Percentiles rank a stretch among this genome's conserved stretches.
These are phyloP conservation scores for Tolypocladium album DNA, from an alignment of 2,329 filamentous ascomycete species.

Conservation along the genomic window DNA sequence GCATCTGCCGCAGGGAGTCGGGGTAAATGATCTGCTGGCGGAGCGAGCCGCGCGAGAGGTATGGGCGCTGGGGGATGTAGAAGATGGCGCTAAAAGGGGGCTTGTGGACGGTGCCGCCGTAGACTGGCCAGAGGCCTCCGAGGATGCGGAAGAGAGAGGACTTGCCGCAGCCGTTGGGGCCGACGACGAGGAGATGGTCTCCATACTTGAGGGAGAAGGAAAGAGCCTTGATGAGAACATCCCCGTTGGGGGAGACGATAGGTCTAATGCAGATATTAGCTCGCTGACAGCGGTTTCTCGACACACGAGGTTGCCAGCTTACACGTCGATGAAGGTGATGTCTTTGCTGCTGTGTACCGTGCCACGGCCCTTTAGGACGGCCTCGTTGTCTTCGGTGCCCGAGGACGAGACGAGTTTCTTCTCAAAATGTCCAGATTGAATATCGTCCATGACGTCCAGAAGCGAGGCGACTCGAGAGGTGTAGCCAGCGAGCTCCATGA, in stretches of 20 bases:
- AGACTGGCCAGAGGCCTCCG: slow-evolving; percentile 94
- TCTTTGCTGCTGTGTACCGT: slow-evolving; percentile 70
- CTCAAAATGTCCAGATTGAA: slow-evolving; percentile 81
- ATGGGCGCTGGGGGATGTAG: slow-evolving; percentile 94
- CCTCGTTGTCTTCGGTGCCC: slow-evolving; percentile 69
- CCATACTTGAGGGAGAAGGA: slow-evolving; percentile 80
- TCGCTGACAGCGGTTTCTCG: neutral
- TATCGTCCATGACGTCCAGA: slow-evolving; percentile 89
- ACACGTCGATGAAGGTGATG: slow-evolving; percentile 77
- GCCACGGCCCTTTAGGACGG: slow-evolving; percentile 73
- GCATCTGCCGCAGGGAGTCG: slow-evolving; percentile 79
- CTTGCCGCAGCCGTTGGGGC: slow-evolving; percentile 95
- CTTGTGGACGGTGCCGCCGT: slow-evolving; percentile 87
- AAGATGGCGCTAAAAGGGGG: slow-evolving; percentile 90
- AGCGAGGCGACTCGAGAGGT: slow-evolving; percentile 85
- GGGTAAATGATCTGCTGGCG: slow-evolving; percentile 96
- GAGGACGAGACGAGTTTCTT: slow-evolving; percentile 93
- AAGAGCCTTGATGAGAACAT: slow-evolving; percentile 75
- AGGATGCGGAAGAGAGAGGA: slow-evolving; percentile 93
- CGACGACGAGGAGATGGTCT: slow-evolving; percentile 88
- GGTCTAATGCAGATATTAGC: slow-evolving; percentile 36
- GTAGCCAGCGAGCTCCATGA: slow-evolving; percentile 91
- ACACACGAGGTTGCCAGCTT: slow-evolving; percentile 18
- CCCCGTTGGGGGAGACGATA: slow-evolving; percentile 93
- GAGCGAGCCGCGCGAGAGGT: slow-evolving; percentile 83